Evolutionary conservation across 352 stramenopile genomes (phyloP), one percentile per base, ranked within the genome.

Genomic region (Globisporangium polare): DNA sequence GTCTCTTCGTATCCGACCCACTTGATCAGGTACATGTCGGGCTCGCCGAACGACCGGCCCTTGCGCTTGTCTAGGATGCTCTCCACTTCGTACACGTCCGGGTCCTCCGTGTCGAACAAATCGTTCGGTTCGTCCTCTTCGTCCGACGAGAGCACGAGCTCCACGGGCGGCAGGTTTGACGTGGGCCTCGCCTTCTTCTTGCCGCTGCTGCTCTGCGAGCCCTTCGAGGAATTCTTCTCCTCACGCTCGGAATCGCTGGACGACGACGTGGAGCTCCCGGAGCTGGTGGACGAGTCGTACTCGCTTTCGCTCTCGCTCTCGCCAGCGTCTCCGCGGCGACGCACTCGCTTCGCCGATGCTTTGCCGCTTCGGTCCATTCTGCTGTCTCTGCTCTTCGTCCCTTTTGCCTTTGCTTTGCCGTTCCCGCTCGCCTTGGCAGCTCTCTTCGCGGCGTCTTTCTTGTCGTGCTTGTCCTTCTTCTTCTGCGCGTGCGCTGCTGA

Each of bases 51-150:
- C 15, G 27, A 60, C 20, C 69, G 56, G 1, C 74, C 77, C 2
- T 63, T 58, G 35, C 75, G 77, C 67, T 90, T 91, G 27, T 83
- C 63, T 18, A 91, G 55, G 49, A 93, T 88, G 18, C 63, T 72
- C 62, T 93, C 83, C 47, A 93, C 83, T 50, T 93, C 83, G 67
- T 90, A 93, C 68, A 93, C 83, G 45, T 93, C 81, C 22, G 83
- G 83, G 56, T 93, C 83, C 20, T 86, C 78, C 35, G 70, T 77
- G 54, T 93, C 81, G 58, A 93, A 93, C 73, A 91, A 75, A 3
- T 86, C 83, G 37, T 91, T 83, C 15, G 74, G 74, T 53, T 90
- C 81, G 24, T 89, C 78, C 39, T 90, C 80, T 60, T 88, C 83
- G 45, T 92, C 83, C 0, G 81, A 90, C 3, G 76, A 86, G 45